phyloP scores from a whole-genome alignment of 805 yeast genomes.

The Metschnikowia dekortorum region DNA sequence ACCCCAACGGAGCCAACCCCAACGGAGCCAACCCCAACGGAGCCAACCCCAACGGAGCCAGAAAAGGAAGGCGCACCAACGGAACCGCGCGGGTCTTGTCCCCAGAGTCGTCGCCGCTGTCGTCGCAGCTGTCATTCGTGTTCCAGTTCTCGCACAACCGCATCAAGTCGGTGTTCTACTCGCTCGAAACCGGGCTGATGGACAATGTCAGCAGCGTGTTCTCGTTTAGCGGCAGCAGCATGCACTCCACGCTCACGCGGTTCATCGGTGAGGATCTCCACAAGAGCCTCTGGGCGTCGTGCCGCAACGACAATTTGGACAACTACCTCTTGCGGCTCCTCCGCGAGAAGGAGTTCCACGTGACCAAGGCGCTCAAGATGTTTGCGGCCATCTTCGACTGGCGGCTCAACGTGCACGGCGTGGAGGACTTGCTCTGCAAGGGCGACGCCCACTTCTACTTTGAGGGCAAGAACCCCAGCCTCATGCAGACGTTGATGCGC shows the following conservation, averaged over 20 bases:
- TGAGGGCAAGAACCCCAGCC: neutral
- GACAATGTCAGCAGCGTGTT: slow-evolving; percentile 3
- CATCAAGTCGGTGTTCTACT: slow-evolving; percentile 5
- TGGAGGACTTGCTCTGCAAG: slow-evolving; percentile 8
- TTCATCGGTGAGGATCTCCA: slow-evolving; percentile 13
- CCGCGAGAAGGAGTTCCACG: slow-evolving; percentile 6
- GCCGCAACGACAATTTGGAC: slow-evolving; percentile 10
- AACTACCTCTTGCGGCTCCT: slow-evolving; percentile 10
- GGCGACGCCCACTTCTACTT: slow-evolving; percentile 9
- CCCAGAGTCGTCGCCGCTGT: neutral
- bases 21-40: no score
- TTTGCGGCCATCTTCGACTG: slow-evolving; percentile 8
- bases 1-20: no score
- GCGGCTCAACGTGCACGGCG: slow-evolving; percentile 7
- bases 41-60: no score
- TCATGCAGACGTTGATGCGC: slow-evolving; percentile 5
- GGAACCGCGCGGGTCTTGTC: no score
- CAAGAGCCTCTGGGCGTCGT: slow-evolving; percentile 10
- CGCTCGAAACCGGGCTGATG: slow-evolving; percentile 9
- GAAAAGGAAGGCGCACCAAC: no score
- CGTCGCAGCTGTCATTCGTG: slow-evolving; percentile 4
- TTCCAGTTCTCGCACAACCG: slow-evolving; percentile 5
- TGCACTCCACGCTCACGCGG: slow-evolving; percentile 1
- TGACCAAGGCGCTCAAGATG: slow-evolving; percentile 6
- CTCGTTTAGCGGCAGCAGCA: slow-evolving; percentile 6